phyloP scores from a whole-genome alignment of 164 flowering plant genomes.

The Annona squamosa region DNA sequence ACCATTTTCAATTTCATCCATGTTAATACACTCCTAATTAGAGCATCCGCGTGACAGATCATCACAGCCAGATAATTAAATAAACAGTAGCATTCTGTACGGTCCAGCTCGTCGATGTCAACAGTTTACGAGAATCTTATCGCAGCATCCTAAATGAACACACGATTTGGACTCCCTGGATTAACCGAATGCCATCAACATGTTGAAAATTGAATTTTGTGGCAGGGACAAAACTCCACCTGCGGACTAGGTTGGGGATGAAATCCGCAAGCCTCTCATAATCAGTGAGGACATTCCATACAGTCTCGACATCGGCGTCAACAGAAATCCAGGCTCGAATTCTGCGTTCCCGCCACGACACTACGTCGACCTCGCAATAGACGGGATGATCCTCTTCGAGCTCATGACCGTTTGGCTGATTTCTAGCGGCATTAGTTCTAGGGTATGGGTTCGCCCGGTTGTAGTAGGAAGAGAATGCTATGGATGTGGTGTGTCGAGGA shows the following conservation, averaged over 20 bases:
- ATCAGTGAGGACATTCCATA: slow-evolving; percentile 85
- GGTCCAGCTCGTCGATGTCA: neutral
- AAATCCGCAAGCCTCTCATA: slow-evolving; percentile 93
- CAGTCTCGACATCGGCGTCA: slow-evolving; percentile 55
- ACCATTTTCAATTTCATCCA: neutral
- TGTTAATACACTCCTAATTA: neutral
- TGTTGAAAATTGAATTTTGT: neutral
- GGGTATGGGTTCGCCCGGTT: neutral
- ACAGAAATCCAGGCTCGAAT: slow-evolving; percentile 54
- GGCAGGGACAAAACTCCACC: slow-evolving; percentile 27
- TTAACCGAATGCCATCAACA: neutral
- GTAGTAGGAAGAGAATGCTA: slow-evolving; percentile 7
- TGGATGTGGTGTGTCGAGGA: neutral
- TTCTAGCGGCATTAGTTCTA: neutral
- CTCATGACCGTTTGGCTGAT: slow-evolving; percentile 8
- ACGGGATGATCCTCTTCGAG: slow-evolving; percentile 34
- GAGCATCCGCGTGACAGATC: neutral
- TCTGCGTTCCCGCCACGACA: slow-evolving; percentile 92
- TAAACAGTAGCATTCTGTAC: neutral
- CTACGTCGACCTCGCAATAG: slow-evolving; percentile 72
- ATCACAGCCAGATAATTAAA: neutral
- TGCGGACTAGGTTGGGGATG: slow-evolving; percentile 79
- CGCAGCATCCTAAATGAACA: neutral
- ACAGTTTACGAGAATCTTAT: neutral
- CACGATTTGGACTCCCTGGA: neutral